Evolutionary conservation across 2,329 filamentous ascomycete species (phyloP), one percentile per base, ranked within the genome.

Genomic region (Apiospora hydei): DNA sequence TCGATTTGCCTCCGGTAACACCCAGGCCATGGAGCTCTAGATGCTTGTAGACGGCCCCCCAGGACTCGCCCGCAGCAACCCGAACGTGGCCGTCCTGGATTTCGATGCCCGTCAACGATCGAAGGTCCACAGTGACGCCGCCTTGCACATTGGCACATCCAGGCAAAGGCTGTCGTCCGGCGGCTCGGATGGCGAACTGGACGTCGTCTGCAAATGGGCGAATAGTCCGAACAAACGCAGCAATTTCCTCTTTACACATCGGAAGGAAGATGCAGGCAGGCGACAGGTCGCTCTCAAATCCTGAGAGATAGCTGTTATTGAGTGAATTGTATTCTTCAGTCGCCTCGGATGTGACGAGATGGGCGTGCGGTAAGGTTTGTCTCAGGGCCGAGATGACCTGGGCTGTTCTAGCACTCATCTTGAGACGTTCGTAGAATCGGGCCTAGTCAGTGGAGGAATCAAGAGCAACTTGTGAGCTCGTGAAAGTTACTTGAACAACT

Each of bases 131-230:
- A 13, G 79, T 76, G 51, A 82, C 73, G 18, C 81, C 80, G 0
- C 75, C 81, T 11, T 81, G 74, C 66, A 80, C 80, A 69, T 80
- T 85, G 0, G 83, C 81, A 13, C 80, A 78, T 7, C 80, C 81
- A 0, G 81, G 77, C 70, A 83, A 80, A 16, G 81, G 80, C 41
- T 81, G 80, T 75, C 85, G 83, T 1, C 84, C 84, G 30, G 82
- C 84, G 71, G 81, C 81, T 44, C 82, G 81, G 30, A 82, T 79
- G 8, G 84, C 83, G 74, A 85, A 85, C 14, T 53, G 57, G 10
- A 67, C 70, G 1, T 71, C 26, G n/a, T 68, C 70, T 53, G 38
- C 57, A 47, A 71, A 73, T 3, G 67, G 67, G 51, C 71, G 71
- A 44, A 47, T n/a, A 7, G 18, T n/a, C 5, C 18, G 46, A 10